Evolutionary conservation across 257 asterid species (phyloP), one percentile per base, ranked within the genome.

Genomic region (Haberlea rhodopensis): DNA sequence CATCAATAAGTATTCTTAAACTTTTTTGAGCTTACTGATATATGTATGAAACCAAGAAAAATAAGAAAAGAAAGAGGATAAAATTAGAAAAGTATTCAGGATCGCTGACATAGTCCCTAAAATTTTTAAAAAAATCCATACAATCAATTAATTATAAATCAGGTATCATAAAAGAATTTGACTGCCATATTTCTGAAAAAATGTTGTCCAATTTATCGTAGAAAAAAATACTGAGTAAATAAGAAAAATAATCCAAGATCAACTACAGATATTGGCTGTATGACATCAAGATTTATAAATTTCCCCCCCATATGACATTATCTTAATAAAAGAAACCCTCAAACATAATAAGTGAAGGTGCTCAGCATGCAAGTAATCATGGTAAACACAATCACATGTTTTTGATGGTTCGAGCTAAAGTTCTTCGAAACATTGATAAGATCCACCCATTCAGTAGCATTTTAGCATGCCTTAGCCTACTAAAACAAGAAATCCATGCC

Each of bases 281-380:
- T 49, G 60, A 63, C 69, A 48, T 49, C 60, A 58, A 51, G 63
- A 34, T 60, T 37, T 15, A n/a, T n/a, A n/a, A n/a, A n/a, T n/a
- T n/a, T n/a, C n/a, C n/a, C n/a, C n/a, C n/a, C n/a, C n/a, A n/a
- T n/a, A 13, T 15, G 43, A 34, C 43, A 34, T 34, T n/a, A n/a
- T n/a, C n/a, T n/a, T 25, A 3, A 10, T 15, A 18, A 3, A 31
- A 18, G 51, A 62, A 62, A 55, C 69, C 69, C 62, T 66, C 62
- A 29, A 54, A 40, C 73, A 66, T 53, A 72, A 72, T 72, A 71
- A 72, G 67, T 21, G 61, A 21, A 24, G 66, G 57, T 25, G 27
- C 58, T 58, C 32, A 53, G 57, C 76, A 37, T 60, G 59, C 58
- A 26, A 43, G 51, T 43, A 43, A 53, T 66, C 73, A 72, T 72